Conservation (phyloP, 345 rosid genomes). For the Eucalyptus lansdowneana region DNA sequence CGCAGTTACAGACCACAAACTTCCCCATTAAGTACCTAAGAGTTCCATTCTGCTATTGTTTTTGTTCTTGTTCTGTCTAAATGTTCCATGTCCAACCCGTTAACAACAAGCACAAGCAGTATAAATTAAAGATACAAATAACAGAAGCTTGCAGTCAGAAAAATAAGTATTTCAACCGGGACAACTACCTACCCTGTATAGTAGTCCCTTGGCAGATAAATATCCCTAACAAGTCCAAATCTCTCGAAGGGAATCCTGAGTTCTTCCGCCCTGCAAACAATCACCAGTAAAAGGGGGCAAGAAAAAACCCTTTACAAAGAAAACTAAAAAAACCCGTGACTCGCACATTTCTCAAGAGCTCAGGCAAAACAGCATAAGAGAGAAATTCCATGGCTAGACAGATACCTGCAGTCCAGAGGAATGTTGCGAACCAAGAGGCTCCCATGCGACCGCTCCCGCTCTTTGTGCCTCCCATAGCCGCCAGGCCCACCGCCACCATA, state of each 20-base stretch:
- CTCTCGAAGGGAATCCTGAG: constrained; percentile 79
- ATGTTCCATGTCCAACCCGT: not conserved
- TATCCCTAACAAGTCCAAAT: constrained; percentile 81
- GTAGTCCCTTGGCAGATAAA: constrained; percentile 87
- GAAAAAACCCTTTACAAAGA: not conserved
- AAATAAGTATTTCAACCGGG: not conserved
- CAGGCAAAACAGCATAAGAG: not conserved
- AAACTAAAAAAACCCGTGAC: not conserved
- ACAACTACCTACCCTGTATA: constrained; percentile 52
- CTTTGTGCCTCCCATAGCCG: constrained; percentile 71
- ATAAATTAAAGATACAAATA: not conserved
- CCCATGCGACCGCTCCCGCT: constrained; percentile 58
- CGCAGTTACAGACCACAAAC: not conserved
- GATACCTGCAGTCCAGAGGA: constrained; percentile 87
- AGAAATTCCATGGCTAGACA: not conserved
- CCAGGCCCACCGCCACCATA: constrained; percentile 28
- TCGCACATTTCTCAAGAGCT: not conserved
- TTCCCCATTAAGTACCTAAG: not conserved
- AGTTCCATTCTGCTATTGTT: not conserved
- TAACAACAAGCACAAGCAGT: not conserved
- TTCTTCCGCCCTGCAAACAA: constrained; percentile 70
- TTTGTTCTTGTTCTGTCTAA: not conserved
- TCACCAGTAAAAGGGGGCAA: not conserved
- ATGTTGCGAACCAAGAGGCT: constrained; percentile 91
- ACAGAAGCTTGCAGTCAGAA: not conserved